phyloP scores from a whole-genome alignment of 2,329 filamentous ascomycete species.

The Bipolaris bicolor region DNA sequence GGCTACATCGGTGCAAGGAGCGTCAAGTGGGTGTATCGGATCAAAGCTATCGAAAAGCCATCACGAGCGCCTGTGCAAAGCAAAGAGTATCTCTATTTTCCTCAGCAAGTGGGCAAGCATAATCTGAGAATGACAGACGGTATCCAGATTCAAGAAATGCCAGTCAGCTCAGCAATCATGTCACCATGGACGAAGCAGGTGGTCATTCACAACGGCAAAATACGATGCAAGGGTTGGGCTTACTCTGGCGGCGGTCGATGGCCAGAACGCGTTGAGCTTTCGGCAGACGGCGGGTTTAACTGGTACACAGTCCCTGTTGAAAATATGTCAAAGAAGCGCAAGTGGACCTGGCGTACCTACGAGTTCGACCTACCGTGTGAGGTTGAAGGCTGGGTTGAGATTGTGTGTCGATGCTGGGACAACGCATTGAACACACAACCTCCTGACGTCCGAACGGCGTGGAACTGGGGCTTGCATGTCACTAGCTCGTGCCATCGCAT shows the following conservation, averaged over 20 bases:
- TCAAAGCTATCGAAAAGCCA: constrained; percentile 65
- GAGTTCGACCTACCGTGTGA: constrained; percentile 65
- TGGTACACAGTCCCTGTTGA: constrained; percentile 69
- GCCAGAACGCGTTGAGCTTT: constrained; percentile 68
- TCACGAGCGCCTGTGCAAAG: constrained; percentile 67
- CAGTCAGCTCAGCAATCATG: constrained; percentile 71
- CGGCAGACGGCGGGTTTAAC: constrained; percentile 65
- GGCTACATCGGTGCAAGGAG: constrained; percentile 71
- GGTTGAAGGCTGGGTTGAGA: constrained; percentile 53
- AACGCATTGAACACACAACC: constrained; percentile 56
- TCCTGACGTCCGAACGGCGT: constrained; percentile 51
- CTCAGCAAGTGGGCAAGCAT: constrained; percentile 71
- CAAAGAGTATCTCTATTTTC: constrained; percentile 72
- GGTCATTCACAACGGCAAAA: constrained; percentile 65
- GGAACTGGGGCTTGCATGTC: constrained; percentile 71
- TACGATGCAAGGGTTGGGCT: constrained; percentile 59
- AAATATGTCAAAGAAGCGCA: constrained; percentile 66
- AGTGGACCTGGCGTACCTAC: constrained; percentile 70
- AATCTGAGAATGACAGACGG: constrained; percentile 65
- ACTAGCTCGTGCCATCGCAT: constrained; percentile 63
- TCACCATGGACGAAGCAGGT: constrained; percentile 64
- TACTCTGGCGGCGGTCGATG: constrained; percentile 52
- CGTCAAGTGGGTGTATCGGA: constrained; percentile 67
- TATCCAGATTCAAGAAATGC: constrained; percentile 74
- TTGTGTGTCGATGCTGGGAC: constrained; percentile 52